These are phyloP conservation scores for Mucor sp. DNA, from an alignment of 371 early-diverging fungal genomes.

Conservation along the genomic window DNA sequence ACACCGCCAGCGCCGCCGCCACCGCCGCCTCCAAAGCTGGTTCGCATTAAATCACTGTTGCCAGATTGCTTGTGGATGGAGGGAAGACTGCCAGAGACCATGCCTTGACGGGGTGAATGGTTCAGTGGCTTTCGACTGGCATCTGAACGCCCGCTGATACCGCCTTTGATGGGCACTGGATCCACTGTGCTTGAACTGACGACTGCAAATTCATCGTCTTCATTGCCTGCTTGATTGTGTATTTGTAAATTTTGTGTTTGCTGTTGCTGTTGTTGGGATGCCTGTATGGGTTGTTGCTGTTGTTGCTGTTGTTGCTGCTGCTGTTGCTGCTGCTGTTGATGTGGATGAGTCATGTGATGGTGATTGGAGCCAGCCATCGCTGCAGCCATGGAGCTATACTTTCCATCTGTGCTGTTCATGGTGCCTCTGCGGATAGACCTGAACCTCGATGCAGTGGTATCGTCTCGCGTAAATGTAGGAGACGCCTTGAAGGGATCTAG, in stretches of 20 bases:
- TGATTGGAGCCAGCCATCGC: neutral
- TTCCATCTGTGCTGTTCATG: conserved; percentile 36
- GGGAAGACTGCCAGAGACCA: conserved; percentile 39
- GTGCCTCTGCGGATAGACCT: conserved; percentile 37
- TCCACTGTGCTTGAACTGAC: conserved; percentile 65
- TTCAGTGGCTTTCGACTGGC: conserved; percentile 22
- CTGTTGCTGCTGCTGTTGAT: conserved; percentile 5
- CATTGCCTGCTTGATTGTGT: neutral
- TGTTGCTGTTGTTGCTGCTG: neutral
- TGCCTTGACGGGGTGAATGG: conserved; percentile 43
- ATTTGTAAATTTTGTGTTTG: conserved; percentile 3
- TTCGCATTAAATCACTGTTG: conserved; percentile 46
- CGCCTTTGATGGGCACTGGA: conserved; percentile 58
- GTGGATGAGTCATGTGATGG: neutral
- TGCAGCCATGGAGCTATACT: conserved; percentile 16
- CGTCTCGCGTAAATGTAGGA: conserved; percentile 28
- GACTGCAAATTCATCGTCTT: conserved; percentile 60
- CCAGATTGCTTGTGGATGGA: conserved; percentile 52
- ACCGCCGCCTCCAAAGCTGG: conserved; percentile 27
- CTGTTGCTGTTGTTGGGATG: conserved; percentile 6
- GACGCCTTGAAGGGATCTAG: conserved; percentile 40
- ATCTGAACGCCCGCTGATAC: conserved; percentile 28
- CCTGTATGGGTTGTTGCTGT: neutral
- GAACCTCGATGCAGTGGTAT: conserved; percentile 17
- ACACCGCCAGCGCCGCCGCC: neutral